Evolutionary conservation across 495 filamentous ascomycete species (phyloP).

Genomic region (Podospora tetraspora): DNA sequence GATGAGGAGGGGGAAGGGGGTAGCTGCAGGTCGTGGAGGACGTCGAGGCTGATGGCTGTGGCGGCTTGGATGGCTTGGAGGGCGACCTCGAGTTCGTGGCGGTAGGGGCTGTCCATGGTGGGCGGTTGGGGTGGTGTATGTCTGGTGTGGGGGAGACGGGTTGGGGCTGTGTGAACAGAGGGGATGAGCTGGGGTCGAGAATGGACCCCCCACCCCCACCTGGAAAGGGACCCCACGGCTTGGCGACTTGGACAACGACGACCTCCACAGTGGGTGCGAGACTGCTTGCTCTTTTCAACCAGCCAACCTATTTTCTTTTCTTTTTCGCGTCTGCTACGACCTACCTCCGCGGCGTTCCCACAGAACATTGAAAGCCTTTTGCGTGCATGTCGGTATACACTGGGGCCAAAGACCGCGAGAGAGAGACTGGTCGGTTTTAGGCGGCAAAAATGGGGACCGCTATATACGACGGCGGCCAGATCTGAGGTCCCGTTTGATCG

Average conservation of each 20-base stretch:
- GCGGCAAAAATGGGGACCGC: background rate
- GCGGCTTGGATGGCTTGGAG: background rate
- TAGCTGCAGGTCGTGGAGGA: background rate
- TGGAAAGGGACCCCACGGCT: background rate
- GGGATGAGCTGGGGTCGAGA: background rate
- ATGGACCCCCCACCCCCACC: background rate
- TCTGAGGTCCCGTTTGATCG: background rate
- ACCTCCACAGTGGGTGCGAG: background rate
- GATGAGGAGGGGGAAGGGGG: background rate
- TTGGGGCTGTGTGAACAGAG: background rate
- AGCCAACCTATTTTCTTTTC: background rate
- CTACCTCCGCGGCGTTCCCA: background rate
- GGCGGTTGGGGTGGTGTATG: background rate
- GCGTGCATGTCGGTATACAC: background rate
- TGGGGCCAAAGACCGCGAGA: background rate
- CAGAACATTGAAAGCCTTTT: background rate
- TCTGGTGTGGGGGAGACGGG: background rate
- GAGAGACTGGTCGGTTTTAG: background rate
- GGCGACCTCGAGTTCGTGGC: background rate
- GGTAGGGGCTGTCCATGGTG: background rate
- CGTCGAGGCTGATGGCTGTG: slow-evolving; percentile 3
- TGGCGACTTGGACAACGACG: background rate
- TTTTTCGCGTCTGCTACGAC: background rate
- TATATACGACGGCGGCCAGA: background rate
- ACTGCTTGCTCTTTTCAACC: background rate